Evolutionary conservation across 305 asterid species (phyloP).

Genomic region (Solanum aculeatissimum): DNA sequence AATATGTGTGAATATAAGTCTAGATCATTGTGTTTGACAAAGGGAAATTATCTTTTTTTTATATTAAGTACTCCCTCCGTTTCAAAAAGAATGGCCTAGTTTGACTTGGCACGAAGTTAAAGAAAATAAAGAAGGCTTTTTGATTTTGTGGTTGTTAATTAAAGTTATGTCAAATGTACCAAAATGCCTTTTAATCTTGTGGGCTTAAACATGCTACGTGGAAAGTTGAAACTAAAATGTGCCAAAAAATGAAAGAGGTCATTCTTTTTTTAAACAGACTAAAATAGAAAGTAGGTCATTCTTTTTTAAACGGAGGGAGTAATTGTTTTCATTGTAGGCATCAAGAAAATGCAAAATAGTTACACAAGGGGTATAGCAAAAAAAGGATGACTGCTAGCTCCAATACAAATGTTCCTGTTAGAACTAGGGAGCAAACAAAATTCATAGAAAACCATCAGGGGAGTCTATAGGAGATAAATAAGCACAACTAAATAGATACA

Average conservation of each 20-base stretch:
- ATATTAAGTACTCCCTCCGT: background rate
- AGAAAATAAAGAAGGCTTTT: too few species aligned
- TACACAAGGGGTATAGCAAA: background rate
- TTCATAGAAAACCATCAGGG: background rate
- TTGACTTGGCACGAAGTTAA: too few species aligned
- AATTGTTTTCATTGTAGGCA: background rate
- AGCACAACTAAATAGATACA: background rate
- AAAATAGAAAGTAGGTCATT: too few species aligned
- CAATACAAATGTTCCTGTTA: background rate
- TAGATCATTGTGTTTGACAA: background rate
- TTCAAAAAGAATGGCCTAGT: too few species aligned
- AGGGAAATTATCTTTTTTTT: background rate
- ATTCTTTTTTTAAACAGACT: too few species aligned
- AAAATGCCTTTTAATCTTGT: too few species aligned
- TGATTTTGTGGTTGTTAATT: too few species aligned
- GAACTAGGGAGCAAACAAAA: background rate
- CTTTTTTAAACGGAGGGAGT: too few species aligned
- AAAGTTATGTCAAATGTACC: too few species aligned
- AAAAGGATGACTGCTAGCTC: background rate
- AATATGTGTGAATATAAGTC: background rate
- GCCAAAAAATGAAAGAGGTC: too few species aligned
- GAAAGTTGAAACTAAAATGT: too few species aligned
- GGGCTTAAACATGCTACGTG: too few species aligned
- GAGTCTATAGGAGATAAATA: background rate
- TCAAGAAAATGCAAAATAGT: background rate